These are phyloP conservation scores for Willaertia magna DNA, from an alignment of 208 protist genomes.

Conservation along the genomic window DNA sequence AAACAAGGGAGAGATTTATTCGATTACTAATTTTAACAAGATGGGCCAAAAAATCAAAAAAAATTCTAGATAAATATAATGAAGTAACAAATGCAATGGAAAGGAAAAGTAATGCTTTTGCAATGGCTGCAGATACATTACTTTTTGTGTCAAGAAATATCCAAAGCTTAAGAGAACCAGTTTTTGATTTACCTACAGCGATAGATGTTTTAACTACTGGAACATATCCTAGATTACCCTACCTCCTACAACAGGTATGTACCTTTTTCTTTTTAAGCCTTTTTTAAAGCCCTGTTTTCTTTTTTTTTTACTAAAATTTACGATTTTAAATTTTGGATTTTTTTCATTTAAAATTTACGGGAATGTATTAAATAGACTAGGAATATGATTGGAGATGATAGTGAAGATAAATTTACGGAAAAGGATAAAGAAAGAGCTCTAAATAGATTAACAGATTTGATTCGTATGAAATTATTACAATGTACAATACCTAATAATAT, in stretches of 20 bases:
- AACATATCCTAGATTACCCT: neutral
- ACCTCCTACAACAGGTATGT: neutral
- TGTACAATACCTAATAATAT: neutral
- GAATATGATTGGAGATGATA: neutral
- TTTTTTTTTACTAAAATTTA: neutral
- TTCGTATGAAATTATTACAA: slow-evolving; percentile 1
- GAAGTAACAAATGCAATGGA: neutral
- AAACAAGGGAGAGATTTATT: neutral
- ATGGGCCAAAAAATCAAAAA: neutral
- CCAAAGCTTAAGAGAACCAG: neutral
- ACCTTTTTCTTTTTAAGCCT: neutral
- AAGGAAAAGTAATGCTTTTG: neutral
- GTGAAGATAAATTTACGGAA: neutral
- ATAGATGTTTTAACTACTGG: slow-evolving; percentile 6
- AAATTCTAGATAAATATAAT: neutral
- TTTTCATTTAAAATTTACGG: neutral
- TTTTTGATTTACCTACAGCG: neutral
- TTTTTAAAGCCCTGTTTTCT: too few relatives aligned
- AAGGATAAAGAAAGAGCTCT: neutral
- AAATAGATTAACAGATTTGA: neutral
- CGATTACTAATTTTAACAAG: neutral
- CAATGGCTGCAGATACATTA: neutral
- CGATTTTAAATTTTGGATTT: neutral
- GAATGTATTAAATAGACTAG: too few relatives aligned
- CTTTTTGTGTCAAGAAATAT: neutral